phyloP scores from a whole-genome alignment of 305 asterid species.

The Fraxinus xanthoxyloides region DNA sequence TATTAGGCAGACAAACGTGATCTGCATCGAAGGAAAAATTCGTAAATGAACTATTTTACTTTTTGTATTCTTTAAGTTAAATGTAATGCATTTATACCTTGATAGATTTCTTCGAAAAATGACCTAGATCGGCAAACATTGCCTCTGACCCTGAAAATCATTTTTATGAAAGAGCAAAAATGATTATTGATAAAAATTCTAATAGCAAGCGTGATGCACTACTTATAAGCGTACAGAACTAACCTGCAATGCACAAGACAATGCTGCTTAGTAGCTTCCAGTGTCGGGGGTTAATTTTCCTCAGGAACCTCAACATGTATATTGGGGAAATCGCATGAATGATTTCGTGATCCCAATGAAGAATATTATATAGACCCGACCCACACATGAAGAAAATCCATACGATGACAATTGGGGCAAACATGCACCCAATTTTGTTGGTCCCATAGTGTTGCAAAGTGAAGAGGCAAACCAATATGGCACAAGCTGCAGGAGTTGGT shows the following conservation, averaged over 20 bases:
- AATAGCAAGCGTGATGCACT: not conserved
- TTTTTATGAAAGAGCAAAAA: conserved; percentile 15
- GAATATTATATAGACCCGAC: conserved; percentile 68
- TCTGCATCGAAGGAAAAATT: conserved; percentile 42
- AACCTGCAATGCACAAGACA: conserved; percentile 81
- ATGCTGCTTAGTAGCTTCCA: conserved; percentile 81
- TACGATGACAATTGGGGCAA: conserved; percentile 81
- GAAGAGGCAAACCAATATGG: conserved; percentile 81
- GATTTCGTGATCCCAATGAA: conserved; percentile 41
- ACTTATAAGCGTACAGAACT: conserved; percentile 21
- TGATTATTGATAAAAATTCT: not conserved
- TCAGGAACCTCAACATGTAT: conserved; percentile 69
- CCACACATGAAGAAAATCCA: conserved; percentile 78
- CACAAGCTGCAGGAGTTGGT: conserved; percentile 81
- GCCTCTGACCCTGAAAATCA: conserved; percentile 71
- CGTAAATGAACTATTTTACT: not conserved
- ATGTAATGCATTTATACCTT: conserved; percentile 45
- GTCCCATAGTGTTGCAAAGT: conserved; percentile 80
- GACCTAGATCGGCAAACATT: conserved; percentile 88
- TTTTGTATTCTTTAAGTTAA: not conserved
- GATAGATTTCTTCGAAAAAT: conserved; percentile 82
- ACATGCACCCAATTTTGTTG: conserved; percentile 66
- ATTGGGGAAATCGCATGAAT: conserved; percentile 73
- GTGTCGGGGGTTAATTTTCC: conserved; percentile 48
- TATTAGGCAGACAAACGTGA: conserved; percentile 67